Percentiles rank a stretch among this genome's conserved stretches.
phyloP scores from a whole-genome alignment of 345 rosid genomes.

The Camelina sativa region DNA sequence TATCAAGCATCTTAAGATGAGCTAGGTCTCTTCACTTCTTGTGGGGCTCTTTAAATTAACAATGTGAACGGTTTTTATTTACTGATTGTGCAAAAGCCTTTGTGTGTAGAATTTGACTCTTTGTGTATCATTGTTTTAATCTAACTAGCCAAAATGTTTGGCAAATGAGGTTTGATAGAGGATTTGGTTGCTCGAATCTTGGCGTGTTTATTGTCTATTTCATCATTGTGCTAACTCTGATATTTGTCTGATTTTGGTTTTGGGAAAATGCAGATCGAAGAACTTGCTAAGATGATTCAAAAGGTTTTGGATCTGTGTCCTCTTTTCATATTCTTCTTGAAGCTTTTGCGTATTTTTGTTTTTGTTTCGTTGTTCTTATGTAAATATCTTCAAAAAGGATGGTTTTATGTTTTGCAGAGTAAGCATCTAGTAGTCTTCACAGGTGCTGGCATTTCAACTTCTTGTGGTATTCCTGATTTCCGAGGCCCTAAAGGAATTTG shows the following conservation, averaged over 20 bases:
- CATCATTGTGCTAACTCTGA: constrained; percentile 9
- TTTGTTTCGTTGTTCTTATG: not conserved
- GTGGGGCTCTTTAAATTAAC: not conserved
- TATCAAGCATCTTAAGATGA: constrained; percentile 18
- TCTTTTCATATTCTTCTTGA: not conserved
- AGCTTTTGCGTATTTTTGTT: not conserved
- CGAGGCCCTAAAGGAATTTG: constrained; percentile 98
- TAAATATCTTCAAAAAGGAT: constrained; percentile 40
- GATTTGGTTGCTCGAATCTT: constrained; percentile 11
- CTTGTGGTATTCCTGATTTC: constrained; percentile 98
- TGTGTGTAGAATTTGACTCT: not conserved
- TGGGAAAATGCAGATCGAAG: constrained; percentile 56
- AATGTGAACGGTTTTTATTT: constrained; percentile 8
- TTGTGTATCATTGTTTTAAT: constrained; percentile 13
- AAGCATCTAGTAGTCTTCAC: constrained; percentile 98
- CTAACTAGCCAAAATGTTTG: not conserved
- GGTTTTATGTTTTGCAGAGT: constrained; percentile 75
- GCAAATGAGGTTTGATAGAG: not conserved
- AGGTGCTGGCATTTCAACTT: constrained; percentile 97
- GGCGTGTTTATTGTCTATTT: constrained; percentile 16
- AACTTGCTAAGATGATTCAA: constrained; percentile 59
- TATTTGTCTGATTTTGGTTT: constrained; percentile 31
- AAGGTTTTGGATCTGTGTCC: constrained; percentile 47
- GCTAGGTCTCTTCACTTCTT: not conserved
- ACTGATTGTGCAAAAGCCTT: not conserved